phyloP scores from a whole-genome alignment of 345 rosid species.

The Eucalyptus brandiana region DNA sequence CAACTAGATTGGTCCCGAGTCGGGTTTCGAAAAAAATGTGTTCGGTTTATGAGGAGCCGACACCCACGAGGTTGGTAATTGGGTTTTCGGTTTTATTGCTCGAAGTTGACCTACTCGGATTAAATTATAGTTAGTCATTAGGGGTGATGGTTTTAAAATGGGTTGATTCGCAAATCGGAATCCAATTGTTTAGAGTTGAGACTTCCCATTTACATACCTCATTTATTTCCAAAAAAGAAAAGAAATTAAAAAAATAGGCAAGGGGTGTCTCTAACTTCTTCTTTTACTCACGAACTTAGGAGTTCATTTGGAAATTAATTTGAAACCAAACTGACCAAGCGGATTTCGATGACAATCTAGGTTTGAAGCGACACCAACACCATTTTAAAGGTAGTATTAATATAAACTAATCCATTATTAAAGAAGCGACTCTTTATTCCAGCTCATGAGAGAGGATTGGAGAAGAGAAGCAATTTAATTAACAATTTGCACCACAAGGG shows the following conservation, averaged over 20 bases:
- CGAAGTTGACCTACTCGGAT: background rate
- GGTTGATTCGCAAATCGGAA: background rate
- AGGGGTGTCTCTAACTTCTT: background rate
- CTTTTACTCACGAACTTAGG: background rate
- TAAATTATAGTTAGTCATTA: background rate
- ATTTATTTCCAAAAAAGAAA: background rate
- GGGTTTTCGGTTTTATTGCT: background rate
- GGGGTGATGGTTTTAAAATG: rapidly evolving
- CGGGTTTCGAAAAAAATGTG: background rate
- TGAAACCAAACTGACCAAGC: background rate
- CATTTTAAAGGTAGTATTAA: background rate
- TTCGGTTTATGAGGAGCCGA: background rate
- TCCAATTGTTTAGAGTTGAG: background rate
- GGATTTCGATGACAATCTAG: background rate
- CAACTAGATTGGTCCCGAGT: background rate
- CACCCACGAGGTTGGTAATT: background rate
- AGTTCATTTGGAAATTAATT: background rate
- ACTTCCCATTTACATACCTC: background rate
- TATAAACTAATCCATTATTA: background rate
- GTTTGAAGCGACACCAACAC: background rate
- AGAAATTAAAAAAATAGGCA: background rate
- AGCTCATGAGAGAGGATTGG: background rate
- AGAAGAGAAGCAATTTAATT: background rate
- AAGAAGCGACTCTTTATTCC: background rate
- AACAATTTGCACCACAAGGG: background rate